Conservation (phyloP, 345 rosid species). For the Eucalyptus decipiens region DNA sequence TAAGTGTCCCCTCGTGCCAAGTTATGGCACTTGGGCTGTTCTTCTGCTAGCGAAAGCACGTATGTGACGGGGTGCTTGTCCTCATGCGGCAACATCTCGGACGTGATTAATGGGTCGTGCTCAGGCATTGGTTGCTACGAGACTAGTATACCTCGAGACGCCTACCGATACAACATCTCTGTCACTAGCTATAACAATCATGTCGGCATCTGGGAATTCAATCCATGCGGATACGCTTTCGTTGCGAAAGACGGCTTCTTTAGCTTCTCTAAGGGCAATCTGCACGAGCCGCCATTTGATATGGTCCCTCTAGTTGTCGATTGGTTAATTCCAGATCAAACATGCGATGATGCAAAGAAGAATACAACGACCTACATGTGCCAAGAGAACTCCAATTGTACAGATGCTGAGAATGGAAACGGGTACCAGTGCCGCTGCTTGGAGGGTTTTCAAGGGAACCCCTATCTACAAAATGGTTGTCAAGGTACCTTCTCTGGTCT, state of each 20-base stretch:
- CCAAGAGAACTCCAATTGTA: background rate
- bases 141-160: background rate
- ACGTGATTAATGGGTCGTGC: background rate
- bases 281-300: background rate
- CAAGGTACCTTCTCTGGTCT: background rate
- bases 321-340: background rate
- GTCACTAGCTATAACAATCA: background rate
- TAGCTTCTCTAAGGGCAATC: background rate
- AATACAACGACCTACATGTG: background rate
- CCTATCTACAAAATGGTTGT: background rate
- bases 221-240: conserved; percentile 13
- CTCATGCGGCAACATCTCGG: background rate
- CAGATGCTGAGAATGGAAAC: background rate
- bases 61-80: background rate
- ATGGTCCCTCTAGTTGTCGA: background rate
- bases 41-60: too few relatives aligned
- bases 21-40: too few relatives aligned
- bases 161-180: background rate
- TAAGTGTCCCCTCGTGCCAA: too few relatives aligned
- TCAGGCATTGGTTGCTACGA: background rate
- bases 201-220: background rate
- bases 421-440: conserved; percentile 7
- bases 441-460: conserved; percentile 4
- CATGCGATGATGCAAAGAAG: background rate
- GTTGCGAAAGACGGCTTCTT: background rate